Base-by-base conservation (phyloP, 2,329 filamentous ascomycete species). In the Fusarium sp. region DNA sequence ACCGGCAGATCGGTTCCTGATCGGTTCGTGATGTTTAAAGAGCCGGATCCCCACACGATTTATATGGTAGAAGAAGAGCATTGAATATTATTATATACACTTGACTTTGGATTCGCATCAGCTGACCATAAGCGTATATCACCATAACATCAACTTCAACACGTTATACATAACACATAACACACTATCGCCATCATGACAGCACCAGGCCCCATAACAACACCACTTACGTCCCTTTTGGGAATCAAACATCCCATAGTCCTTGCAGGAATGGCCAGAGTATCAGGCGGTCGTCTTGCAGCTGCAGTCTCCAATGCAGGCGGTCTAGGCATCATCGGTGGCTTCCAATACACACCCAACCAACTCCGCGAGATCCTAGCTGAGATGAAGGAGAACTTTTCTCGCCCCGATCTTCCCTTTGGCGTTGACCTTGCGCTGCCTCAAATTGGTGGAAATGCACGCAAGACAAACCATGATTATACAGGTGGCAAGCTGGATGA, bases 381-480 rank as follows among this genome's bases (percentile, higher is more conserved):
- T 70, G 94, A 97, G 79, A 89, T 98, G 76, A 98, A 98, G 83
- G 85, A 89, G 15, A 86, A 91, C 71, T 88, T 98, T 3, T 76
- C 76, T 8, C 84, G 86, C 54, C 90, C 91, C 0, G 85, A 87
- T 46, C 87, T 97, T 7, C 93, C 95, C 0, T 98, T 98, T 79
- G 95, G 95, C 73, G 89, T 98, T 32, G 95, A 98, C 80, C 90
- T 98, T 3, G 95, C 95, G 1, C 88, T 98, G 15, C 95, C 95
- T 2, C 94, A 98, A 82, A 86, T 98, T 59, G 95, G 95, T 60
- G 94, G 92, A 43, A 85, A 83, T 34, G 95, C 95, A 9, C 89
- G 95, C 71, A 92, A 92, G 80, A 98, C 95, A 6, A 98, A 98
- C 82, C 93, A 97, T 82, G 95, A 98, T 81, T 98, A 98, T 84